Evolutionary conservation across 345 rosid genomes (phyloP).

Genomic region (Carallia pectinifolia): DNA sequence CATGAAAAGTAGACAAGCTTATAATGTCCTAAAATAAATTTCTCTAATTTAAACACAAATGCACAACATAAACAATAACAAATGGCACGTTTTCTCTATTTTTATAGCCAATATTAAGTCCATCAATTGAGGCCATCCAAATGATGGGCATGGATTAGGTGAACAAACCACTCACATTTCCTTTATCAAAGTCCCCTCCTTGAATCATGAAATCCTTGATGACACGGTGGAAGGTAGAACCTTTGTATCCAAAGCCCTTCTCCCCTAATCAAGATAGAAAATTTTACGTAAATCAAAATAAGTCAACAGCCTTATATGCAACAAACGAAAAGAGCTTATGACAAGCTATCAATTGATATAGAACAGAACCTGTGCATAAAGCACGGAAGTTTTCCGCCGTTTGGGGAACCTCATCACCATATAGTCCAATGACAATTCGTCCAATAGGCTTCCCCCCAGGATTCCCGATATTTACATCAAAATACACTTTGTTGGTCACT

Average conservation of each 20-base stretch:
- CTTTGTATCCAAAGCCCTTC: slow-evolving; percentile 72
- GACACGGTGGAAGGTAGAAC: slow-evolving; percentile 81
- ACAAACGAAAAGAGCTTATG: background rate
- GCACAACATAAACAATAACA: too few relatives aligned
- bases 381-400: slow-evolving; percentile 88
- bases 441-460: slow-evolving; percentile 85
- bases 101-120: too few relatives aligned
- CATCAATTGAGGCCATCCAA: too few relatives aligned
- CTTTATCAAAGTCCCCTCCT: slow-evolving; percentile 98
- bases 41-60: too few relatives aligned
- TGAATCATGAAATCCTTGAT: slow-evolving; percentile 98
- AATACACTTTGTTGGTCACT: slow-evolving; percentile 85
- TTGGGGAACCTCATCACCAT: slow-evolving; percentile 92
- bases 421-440: slow-evolving; percentile 88
- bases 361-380: slow-evolving; percentile 64
- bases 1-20: too few relatives aligned
- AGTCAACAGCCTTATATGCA: background rate
- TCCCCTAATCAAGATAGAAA: slow-evolving; percentile 55
- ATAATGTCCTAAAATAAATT: too few relatives aligned
- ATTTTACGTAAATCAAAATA: background rate
- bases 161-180: slow-evolving; percentile 63
- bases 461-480: slow-evolving; percentile 90
- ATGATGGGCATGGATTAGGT: too few relatives aligned
- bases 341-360: background rate
- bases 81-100: too few relatives aligned